A percentile compares a stretch with the other conserved stretches of the same genome.
Conservation (phyloP, 495 filamentous ascomycete species). For the Pseudomonodictys pantanalensis region DNA sequence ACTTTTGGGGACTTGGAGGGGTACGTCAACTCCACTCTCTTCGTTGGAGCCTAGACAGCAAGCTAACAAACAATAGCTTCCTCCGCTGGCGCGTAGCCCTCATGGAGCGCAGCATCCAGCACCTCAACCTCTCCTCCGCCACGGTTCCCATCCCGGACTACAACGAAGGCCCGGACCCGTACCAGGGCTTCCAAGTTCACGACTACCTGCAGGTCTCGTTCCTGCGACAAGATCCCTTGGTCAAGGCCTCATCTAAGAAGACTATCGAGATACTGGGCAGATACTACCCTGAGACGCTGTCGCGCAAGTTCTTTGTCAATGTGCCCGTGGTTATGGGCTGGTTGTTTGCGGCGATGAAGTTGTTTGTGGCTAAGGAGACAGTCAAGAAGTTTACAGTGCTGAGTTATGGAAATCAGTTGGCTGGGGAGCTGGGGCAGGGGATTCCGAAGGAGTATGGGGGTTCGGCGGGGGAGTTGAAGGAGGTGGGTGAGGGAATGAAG, state of each 20-base stretch:
- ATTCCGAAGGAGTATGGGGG: constrained; percentile 71
- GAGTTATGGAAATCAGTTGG: constrained; percentile 68
- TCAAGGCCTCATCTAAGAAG: constrained; percentile 69
- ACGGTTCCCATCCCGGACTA: constrained; percentile 71
- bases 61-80: constrained; percentile 54
- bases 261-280: constrained; percentile 73
- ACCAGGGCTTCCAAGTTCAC: constrained; percentile 85
- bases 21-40: constrained; percentile 48
- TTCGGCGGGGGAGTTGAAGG: constrained; percentile 45
- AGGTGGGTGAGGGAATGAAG: constrained; percentile 36
- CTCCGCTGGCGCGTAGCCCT: constrained; percentile 80
- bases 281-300: constrained; percentile 82
- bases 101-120: constrained; percentile 75
- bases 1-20: constrained; percentile 77
- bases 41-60: neutral
- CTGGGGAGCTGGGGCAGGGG: constrained; percentile 57
- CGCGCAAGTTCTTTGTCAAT: constrained; percentile 91
- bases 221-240: constrained; percentile 65
- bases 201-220: constrained; percentile 84
- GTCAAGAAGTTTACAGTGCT: constrained; percentile 82
- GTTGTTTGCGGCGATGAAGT: constrained; percentile 75
- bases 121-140: constrained; percentile 63
- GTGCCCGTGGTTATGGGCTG: constrained; percentile 85
- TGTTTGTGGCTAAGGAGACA: constrained; percentile 73
- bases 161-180: constrained; percentile 62